Evolutionary conservation across 2,329 filamentous ascomycete species (phyloP), one percentile per base, ranked within the genome.

Genomic region (Verticillium nubilum): DNA sequence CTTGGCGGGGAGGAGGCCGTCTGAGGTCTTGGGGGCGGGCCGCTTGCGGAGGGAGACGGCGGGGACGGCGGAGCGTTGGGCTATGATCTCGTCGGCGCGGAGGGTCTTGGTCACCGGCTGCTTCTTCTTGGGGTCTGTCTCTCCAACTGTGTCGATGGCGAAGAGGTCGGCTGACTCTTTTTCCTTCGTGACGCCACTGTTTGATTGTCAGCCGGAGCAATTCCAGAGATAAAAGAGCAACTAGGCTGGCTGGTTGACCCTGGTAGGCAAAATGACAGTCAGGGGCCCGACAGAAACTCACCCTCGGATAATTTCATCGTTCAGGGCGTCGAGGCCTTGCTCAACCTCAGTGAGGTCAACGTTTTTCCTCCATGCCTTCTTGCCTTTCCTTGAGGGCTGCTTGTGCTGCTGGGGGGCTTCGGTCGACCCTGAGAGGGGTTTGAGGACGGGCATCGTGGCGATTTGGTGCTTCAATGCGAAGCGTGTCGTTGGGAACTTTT

Each of bases 361-460:
- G 77, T 99, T 97, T 75, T 98, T 99, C 71, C 95, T 86, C 95
- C 95, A 99, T 31, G 95, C 94, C 79, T 96, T 98, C 78, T 98
- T 98, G 68, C 96, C 95, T 74, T 99, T 99, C 72, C 95, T 85
- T 5, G 94, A 98, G 27, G 92, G 86, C 74, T 99, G 95, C 64
- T 86, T 92, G 76, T 89, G 87, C 66, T 96, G 91, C 63, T 88
- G 86, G 12, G 92, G 93, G 19, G 91, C 89, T 35, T 81, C 76
- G 13, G 76, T 74, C 35, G 82, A 76, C 61, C 76, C 81, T 47
- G 78, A 73, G 55, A 74, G 75, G 54, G 77, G 74, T 65, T 76
- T 74, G 28, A 86, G 67, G 27, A 82, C 76, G n/a, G 83, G 81
- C 84, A 86, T 86, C 13, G 64, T 71, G 63, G n/a, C 7, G 37